Evolutionary conservation across 169 alveolate species (phyloP).

Genomic region (Blepharisma undulans): DNA sequence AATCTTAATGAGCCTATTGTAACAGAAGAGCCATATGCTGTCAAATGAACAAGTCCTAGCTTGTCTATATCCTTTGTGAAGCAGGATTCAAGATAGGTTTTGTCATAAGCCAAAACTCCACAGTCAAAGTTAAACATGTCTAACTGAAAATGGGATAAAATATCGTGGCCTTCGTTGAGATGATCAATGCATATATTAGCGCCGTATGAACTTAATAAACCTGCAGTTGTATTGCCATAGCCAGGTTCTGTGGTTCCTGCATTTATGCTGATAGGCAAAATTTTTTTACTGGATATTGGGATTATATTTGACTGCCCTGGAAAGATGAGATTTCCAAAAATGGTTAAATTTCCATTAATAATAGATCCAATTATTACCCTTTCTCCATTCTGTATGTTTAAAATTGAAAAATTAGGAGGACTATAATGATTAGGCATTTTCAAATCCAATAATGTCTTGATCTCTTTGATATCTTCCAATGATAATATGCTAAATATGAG

Average conservation of each 20-base stretch:
- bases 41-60: background rate
- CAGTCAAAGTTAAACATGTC: background rate
- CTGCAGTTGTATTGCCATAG: background rate
- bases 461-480: too few species aligned
- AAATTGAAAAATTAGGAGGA: background rate
- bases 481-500: too few species aligned
- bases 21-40: background rate
- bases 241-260: background rate
- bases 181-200: background rate
- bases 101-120: background rate
- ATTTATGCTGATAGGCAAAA: background rate
- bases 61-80: background rate
- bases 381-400: background rate
- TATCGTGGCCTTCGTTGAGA: background rate
- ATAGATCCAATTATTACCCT: background rate
- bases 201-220: background rate
- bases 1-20: background rate
- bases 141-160: background rate
- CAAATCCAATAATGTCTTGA: too few species aligned
- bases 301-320: background rate
- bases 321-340: background rate
- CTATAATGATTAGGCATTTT: too few species aligned
- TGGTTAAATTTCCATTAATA: background rate
- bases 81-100: background rate
- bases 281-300: background rate